Evolutionary conservation across 352 stramenopile genomes (phyloP).

Genomic region (Pythium aristosporum): DNA sequence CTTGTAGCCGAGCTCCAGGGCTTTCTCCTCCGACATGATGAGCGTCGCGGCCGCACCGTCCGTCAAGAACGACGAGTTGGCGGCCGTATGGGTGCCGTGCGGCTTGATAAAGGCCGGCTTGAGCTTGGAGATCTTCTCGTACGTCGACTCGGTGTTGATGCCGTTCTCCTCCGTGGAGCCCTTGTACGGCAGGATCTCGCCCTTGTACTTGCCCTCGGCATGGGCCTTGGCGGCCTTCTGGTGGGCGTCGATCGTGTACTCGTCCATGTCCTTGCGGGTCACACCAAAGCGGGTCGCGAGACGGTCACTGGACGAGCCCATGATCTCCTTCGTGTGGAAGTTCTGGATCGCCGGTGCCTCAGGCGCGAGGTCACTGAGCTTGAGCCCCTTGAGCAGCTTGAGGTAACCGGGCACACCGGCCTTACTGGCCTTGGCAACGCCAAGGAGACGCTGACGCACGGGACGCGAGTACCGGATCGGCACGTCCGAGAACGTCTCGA

Average conservation of each 20-base stretch:
- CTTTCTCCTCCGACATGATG: conserved; percentile 97
- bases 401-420: conserved; percentile 89
- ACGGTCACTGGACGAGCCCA: conserved; percentile 97
- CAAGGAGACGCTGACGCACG: conserved; percentile 78
- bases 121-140: conserved; percentile 94
- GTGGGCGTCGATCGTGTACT: conserved; percentile 96
- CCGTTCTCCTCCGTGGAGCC: conserved; percentile 95
- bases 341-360: conserved; percentile 98
- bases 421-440: conserved; percentile 94
- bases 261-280: conserved; percentile 94
- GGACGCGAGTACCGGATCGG: conserved; percentile 95
- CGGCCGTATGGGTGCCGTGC: conserved; percentile 97
- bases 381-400: conserved; percentile 94
- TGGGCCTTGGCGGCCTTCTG: conserved; percentile 94
- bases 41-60: conserved; percentile 95
- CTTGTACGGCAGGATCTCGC: conserved; percentile 94
- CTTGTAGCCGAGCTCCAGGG: conserved; percentile 94
- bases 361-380: conserved; percentile 86
- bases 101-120: conserved; percentile 99
- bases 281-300: conserved; percentile 94
- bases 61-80: conserved; percentile 97
- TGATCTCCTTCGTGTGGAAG: conserved; percentile 98
- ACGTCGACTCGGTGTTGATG: conserved; percentile 94
- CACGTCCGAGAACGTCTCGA: conserved; percentile 97
- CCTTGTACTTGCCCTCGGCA: conserved; percentile 92